Conservation (phyloP, 768 basidiomycete genomes). For the Lactifluus subvellereus region DNA sequence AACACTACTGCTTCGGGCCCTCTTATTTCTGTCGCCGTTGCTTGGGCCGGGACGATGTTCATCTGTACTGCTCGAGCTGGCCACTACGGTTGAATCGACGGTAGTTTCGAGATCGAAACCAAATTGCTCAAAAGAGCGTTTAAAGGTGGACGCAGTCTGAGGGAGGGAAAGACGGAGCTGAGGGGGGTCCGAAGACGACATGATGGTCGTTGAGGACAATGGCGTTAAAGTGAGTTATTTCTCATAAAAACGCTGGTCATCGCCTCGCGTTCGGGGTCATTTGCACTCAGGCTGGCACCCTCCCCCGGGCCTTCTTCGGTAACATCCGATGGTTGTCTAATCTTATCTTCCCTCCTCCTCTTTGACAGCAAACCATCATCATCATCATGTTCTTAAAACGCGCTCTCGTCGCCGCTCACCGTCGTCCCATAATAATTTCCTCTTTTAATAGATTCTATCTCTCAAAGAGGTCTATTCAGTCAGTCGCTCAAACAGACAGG, state of each 20-base stretch:
- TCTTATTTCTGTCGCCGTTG: slow-evolving; percentile 21
- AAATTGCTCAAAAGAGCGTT: slow-evolving; percentile 53
- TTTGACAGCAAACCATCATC: not conserved
- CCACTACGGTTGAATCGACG: slow-evolving; percentile 25
- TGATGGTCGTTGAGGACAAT: slow-evolving; percentile 26
- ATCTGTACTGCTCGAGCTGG: slow-evolving; percentile 29
- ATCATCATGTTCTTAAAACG: slow-evolving; percentile 36
- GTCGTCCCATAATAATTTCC: slow-evolving; percentile 38
- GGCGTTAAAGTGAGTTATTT: not conserved
- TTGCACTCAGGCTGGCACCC: not conserved
- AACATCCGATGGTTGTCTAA: not conserved
- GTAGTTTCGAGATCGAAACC: slow-evolving; percentile 53
- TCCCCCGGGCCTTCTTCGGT: not conserved
- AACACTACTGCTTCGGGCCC: slow-evolving; percentile 21
- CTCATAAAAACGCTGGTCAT: not conserved
- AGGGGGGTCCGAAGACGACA: slow-evolving; percentile 37
- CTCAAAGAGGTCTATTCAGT: slow-evolving; percentile 42
- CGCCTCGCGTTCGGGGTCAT: not conserved
- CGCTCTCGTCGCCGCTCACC: slow-evolving; percentile 41
- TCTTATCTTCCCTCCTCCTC: not conserved
- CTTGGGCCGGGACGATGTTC: slow-evolving; percentile 23
- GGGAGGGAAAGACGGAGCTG: slow-evolving; percentile 50
- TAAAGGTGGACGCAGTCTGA: slow-evolving; percentile 49
- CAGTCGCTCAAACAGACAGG: slow-evolving; percentile 68
- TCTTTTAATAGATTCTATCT: not conserved